Evolutionary conservation across 2,329 filamentous ascomycete genomes (phyloP).

Genomic region (Botrytis elliptica): DNA sequence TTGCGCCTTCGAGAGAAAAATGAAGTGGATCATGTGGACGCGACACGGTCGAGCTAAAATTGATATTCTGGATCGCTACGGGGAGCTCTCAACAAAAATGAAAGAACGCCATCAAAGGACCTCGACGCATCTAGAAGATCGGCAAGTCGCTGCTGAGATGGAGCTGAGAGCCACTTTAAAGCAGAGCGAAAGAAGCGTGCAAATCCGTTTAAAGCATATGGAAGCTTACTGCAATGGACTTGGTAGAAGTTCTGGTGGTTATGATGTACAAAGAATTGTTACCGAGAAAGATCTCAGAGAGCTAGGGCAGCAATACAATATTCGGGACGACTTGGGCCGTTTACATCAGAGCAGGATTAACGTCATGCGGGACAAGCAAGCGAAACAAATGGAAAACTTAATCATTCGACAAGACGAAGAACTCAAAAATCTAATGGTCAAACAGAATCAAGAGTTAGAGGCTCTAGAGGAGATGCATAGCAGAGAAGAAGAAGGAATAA

Average conservation of each 20-base stretch:
- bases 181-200: conserved; percentile 56
- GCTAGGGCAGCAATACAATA: conserved; percentile 59
- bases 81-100: conserved; percentile 51
- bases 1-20: conserved; percentile 48
- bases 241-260: conserved; percentile 43
- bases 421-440: conserved; percentile 46
- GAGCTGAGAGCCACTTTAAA: conserved; percentile 55
- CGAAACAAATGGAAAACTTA: conserved; percentile 60
- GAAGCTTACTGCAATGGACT: conserved; percentile 62
- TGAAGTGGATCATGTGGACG: conserved; percentile 50
- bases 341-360: conserved; percentile 62
- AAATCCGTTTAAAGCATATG: conserved; percentile 62
- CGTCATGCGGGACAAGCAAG: conserved; percentile 63
- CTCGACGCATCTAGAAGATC: conserved; percentile 56
- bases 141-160: conserved; percentile 62
- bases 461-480: conserved; percentile 48
- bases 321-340: conserved; percentile 58
- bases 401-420: conserved; percentile 55
- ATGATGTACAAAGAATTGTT: conserved; percentile 52
- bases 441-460: conserved; percentile 50
- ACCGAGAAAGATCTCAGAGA: conserved; percentile 60
- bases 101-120: conserved; percentile 55
- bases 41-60: conserved; percentile 52
- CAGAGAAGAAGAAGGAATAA: conserved; percentile 51
- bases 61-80: conserved; percentile 49